Conservation (phyloP, 2,329 filamentous ascomycete species). For the Alternaria metachromatica region DNA sequence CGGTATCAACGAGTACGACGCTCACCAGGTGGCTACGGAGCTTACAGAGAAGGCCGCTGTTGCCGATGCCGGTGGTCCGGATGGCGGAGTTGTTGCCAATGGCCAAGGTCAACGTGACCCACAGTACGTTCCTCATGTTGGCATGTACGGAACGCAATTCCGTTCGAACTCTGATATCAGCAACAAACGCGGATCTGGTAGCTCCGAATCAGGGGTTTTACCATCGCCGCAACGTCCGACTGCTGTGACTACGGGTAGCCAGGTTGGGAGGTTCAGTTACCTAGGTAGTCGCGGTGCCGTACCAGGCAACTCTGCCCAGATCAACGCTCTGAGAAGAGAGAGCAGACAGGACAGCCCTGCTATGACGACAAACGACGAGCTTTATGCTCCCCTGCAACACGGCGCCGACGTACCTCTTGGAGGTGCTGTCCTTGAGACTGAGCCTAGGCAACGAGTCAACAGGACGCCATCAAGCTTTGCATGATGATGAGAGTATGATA, state of each 20-base stretch:
- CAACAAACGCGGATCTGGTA: conserved; percentile 15
- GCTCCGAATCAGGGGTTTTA: conserved; percentile 1
- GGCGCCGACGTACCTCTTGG: conserved; percentile 21
- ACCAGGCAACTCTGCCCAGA: conserved; percentile 5
- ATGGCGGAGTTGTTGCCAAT: conserved; percentile 13
- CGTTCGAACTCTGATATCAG: conserved; percentile 1
- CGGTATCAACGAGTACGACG: conserved; percentile 25
- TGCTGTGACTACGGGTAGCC: conserved; percentile 13
- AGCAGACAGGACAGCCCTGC: conserved; percentile 17
- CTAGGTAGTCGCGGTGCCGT: conserved; percentile 18
- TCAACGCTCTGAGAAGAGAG: conserved; percentile 5
- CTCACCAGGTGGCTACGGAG: conserved; percentile 19
- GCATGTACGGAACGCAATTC: conserved; percentile 18
- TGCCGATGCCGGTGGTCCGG: conserved; percentile 7
- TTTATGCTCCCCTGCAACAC: conserved; percentile 19
- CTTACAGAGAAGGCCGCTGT: conserved; percentile 17
- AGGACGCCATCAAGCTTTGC: conserved; percentile 21
- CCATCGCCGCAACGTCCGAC: conserved; percentile 13
- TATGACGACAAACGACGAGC: conserved; percentile 22
- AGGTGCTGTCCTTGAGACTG: conserved; percentile 15
- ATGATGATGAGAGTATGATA: neutral
- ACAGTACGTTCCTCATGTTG: conserved; percentile 2
- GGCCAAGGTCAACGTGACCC: conserved; percentile 13
- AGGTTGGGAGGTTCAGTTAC: conserved; percentile 22
- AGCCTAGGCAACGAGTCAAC: conserved; percentile 12